A percentile compares a stretch with the other conserved stretches of the same genome.
Evolutionary conservation across 495 filamentous ascomycete species (phyloP).

Genomic region (Parathielavia hyrcaniae): DNA sequence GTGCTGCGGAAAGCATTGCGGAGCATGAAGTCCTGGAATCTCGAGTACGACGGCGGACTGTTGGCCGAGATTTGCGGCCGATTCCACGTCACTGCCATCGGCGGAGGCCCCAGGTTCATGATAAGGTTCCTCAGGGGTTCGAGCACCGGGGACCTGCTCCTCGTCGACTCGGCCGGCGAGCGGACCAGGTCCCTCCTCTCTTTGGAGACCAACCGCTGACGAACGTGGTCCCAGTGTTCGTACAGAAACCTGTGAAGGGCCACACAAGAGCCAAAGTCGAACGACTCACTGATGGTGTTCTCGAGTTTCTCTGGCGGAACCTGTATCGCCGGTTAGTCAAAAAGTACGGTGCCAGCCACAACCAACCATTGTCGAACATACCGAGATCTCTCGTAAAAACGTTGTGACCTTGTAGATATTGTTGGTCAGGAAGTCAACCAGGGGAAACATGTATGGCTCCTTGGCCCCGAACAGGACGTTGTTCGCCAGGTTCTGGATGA

Average conservation of each 20-base stretch:
- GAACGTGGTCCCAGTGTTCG: constrained; percentile 62
- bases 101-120: constrained; percentile 56
- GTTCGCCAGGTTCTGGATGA: constrained; percentile 62
- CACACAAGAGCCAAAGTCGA: constrained; percentile 62
- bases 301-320: constrained; percentile 38
- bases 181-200: constrained; percentile 49
- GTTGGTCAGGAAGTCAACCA: constrained; percentile 58
- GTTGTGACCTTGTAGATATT: constrained; percentile 59
- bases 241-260: constrained; percentile 60
- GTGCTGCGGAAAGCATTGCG: constrained; percentile 56
- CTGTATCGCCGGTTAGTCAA: constrained; percentile 17
- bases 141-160: constrained; percentile 42
- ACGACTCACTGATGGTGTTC: constrained; percentile 44
- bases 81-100: constrained; percentile 58
- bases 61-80: constrained; percentile 53
- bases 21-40: constrained; percentile 66
- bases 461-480: constrained; percentile 66
- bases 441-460: constrained; percentile 61
- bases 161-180: constrained; percentile 43
- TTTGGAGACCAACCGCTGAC: constrained; percentile 53
- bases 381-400: constrained; percentile 58
- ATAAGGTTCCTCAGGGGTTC: constrained; percentile 53
- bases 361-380: constrained; percentile 22
- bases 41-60: constrained; percentile 53
- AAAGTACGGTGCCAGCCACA: background rate